phyloP scores from a whole-genome alignment of 306 rosid genomes.

The Alnus glutinosa region DNA sequence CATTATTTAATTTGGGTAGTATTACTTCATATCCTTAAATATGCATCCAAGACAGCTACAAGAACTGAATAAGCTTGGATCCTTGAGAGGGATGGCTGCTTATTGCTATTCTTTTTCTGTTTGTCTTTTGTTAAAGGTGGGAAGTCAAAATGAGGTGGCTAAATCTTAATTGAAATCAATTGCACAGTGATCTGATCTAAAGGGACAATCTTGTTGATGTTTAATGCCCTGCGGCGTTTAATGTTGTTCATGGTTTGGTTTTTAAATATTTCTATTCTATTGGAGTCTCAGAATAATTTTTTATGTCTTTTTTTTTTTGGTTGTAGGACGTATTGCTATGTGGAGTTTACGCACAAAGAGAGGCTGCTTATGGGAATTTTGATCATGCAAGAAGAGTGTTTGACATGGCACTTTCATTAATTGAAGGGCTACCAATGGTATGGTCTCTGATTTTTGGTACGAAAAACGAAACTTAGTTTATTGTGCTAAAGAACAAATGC shows the following conservation, averaged over 20 bases:
- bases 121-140: slow-evolving; percentile 1
- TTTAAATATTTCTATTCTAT: not conserved
- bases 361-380: slow-evolving; percentile 77
- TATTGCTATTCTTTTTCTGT: not conserved
- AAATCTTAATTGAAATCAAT: not conserved
- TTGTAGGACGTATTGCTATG: slow-evolving; percentile 82
- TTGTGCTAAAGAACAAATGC: not conserved
- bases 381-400: slow-evolving; percentile 89
- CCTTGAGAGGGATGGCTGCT: not conserved
- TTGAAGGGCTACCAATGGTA: slow-evolving; percentile 84
- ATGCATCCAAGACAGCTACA: not conserved
- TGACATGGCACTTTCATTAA: slow-evolving; percentile 87
- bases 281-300: slow-evolving; percentile 16
- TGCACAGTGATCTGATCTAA: slow-evolving; percentile 8
- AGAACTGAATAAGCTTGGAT: not conserved
- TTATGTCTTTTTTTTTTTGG: slow-evolving; percentile 16
- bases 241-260: not conserved
- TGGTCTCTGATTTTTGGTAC: slow-evolving; percentile 23
- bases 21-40: not conserved
- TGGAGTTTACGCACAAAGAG: slow-evolving; percentile 91
- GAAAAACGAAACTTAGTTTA: not conserved
- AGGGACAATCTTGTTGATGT: slow-evolving; percentile 8
- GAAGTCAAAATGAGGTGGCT: not conserved
- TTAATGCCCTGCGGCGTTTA: not conserved
- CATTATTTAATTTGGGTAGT: not conserved